Evolutionary conservation across 345 rosid species (phyloP).

Genomic region (Tarenaya hassleriana): DNA sequence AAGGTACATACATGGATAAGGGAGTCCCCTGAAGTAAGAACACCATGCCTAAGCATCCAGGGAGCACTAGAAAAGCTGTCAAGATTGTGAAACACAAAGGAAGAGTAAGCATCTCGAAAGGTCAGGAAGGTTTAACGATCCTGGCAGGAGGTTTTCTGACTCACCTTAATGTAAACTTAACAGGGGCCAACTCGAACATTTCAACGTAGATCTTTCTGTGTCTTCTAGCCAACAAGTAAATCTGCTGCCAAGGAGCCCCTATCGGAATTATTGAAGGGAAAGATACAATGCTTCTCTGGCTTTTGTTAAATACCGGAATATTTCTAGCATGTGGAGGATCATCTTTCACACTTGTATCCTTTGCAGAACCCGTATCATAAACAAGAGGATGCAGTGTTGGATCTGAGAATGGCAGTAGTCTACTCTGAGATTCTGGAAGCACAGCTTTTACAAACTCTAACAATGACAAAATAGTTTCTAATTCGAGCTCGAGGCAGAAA

Average conservation of each 20-base stretch:
- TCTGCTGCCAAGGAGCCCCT: slow-evolving; percentile 96
- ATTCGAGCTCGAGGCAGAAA: slow-evolving; percentile 84
- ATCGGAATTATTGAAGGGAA: slow-evolving; percentile 74
- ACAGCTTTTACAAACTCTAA: slow-evolving; percentile 56
- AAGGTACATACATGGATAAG: slow-evolving; percentile 71
- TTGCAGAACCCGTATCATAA: slow-evolving; percentile 34
- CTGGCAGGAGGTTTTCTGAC: slow-evolving; percentile 13
- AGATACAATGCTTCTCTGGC: slow-evolving; percentile 31
- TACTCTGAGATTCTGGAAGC: slow-evolving; percentile 53
- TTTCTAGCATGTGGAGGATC: slow-evolving; percentile 31
- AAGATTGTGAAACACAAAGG: slow-evolving; percentile 19
- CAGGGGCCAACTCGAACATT: slow-evolving; percentile 65
- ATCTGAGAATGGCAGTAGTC: slow-evolving; percentile 51
- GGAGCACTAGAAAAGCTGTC: slow-evolving; percentile 94
- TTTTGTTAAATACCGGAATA: slow-evolving; percentile 33
- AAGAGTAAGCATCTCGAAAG: slow-evolving; percentile 20
- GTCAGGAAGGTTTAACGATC: slow-evolving; percentile 15
- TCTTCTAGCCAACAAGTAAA: slow-evolving; percentile 73
- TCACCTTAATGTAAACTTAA: slow-evolving; percentile 74
- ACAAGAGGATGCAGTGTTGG: slow-evolving; percentile 33
- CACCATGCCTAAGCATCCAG: slow-evolving; percentile 77
- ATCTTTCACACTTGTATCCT: slow-evolving; percentile 31
- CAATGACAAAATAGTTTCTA: slow-evolving; percentile 63
- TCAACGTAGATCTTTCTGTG: slow-evolving; percentile 81
- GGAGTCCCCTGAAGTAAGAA: slow-evolving; percentile 67